These are phyloP conservation scores for Ceratobasidium papillatum DNA, from an alignment of 1,284 basidiomycete genomes.

Conservation along the genomic window DNA sequence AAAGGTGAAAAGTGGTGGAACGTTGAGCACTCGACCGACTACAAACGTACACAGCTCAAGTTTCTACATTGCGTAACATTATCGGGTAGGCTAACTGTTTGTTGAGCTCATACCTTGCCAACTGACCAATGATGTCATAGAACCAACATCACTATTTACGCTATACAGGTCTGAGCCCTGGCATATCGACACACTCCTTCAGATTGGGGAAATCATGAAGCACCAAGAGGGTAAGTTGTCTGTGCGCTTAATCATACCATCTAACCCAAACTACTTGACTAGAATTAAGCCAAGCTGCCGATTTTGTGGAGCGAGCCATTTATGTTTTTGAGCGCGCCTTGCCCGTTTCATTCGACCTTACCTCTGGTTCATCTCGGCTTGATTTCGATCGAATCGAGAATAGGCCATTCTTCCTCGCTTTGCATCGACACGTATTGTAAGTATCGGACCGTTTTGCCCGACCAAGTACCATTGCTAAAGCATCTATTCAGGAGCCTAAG, in stretches of 20 bases:
- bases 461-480: constrained; percentile 2
- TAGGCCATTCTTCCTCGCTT: constrained; percentile 81
- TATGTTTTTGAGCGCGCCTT: constrained; percentile 91
- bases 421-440: constrained; percentile 67
- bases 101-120: constrained; percentile 33
- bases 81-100: constrained; percentile 64
- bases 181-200: constrained; percentile 90
- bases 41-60: constrained; percentile 78
- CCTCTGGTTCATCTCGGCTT: constrained; percentile 78
- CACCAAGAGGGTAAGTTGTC: constrained; percentile 75
- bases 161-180: constrained; percentile 64
- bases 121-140: constrained; percentile 15
- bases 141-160: constrained; percentile 54
- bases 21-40: constrained; percentile 83
- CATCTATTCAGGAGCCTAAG: constrained; percentile 70
- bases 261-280: constrained; percentile 48
- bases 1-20: constrained; percentile 81
- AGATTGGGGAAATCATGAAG: constrained; percentile 83
- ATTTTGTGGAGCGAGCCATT: constrained; percentile 85
- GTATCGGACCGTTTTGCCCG: neutral
- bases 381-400: constrained; percentile 89
- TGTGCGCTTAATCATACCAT: neutral
- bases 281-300: constrained; percentile 83
- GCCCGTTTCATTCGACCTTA: constrained; percentile 82
- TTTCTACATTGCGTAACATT: constrained; percentile 83